Evolutionary conservation across 495 filamentous ascomycete genomes (phyloP).

Genomic region (Acidiella bohemica): DNA sequence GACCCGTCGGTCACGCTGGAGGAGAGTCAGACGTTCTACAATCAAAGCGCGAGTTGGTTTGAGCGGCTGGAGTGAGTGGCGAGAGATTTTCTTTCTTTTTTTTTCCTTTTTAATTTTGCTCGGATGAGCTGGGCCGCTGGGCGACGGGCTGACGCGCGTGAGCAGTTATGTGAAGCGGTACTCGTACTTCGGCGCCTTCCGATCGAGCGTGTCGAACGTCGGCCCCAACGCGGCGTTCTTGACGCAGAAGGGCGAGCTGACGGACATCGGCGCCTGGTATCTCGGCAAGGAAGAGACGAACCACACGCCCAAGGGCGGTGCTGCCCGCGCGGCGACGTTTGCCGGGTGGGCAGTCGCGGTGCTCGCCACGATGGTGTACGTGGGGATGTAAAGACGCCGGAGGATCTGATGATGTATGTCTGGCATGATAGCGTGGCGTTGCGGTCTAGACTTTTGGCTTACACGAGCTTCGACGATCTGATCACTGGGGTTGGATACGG

Average conservation of each 20-base stretch:
- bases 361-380: not conserved
- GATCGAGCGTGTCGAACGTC: conserved; percentile 50
- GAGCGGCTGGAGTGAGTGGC: conserved; percentile 31
- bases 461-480: not conserved
- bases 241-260: conserved; percentile 44
- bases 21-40: conserved; percentile 51
- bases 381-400: not conserved
- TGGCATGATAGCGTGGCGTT: conserved; percentile 8
- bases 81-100: too few relatives aligned
- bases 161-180: conserved; percentile 43
- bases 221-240: conserved; percentile 56
- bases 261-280: conserved; percentile 66
- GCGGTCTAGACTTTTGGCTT: not conserved
- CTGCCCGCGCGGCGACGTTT: conserved; percentile 1
- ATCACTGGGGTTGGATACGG: not conserved
- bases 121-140: not conserved
- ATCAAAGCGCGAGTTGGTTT: conserved; percentile 46
- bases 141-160: not conserved
- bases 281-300: conserved; percentile 43
- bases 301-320: conserved; percentile 22
- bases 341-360: conserved; percentile 7
- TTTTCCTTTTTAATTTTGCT: too few relatives aligned
- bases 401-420: not conserved
- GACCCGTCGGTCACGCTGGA: conserved; percentile 33
- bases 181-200: conserved; percentile 62